phyloP scores from a whole-genome alignment of 768 basidiomycete species.

The Kwoniella sp. region DNA sequence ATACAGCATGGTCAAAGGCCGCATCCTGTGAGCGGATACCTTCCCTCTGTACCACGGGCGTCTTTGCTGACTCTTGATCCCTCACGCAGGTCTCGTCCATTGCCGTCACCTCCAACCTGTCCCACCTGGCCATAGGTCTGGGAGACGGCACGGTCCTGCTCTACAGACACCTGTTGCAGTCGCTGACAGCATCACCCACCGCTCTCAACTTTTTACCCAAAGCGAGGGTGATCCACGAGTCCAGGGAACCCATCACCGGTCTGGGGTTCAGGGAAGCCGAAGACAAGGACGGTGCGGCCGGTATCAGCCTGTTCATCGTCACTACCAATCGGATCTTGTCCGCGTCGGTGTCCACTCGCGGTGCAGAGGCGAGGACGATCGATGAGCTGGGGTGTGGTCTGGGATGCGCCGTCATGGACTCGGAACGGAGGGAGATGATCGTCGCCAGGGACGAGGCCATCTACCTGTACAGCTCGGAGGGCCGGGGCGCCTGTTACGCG shows the following conservation, averaged over 20 bases:
- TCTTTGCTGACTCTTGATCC: neutral
- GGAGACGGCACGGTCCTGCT: slow-evolving; percentile 89
- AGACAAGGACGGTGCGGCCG: slow-evolving; percentile 33
- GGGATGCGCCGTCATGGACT: slow-evolving; percentile 79
- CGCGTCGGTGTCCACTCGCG: slow-evolving; percentile 66
- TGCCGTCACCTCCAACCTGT: slow-evolving; percentile 69
- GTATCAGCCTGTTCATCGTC: slow-evolving; percentile 69
- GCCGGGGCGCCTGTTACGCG: slow-evolving; percentile 76
- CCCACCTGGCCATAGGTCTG: slow-evolving; percentile 87
- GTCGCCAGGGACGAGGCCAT: slow-evolving; percentile 89
- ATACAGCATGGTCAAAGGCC: slow-evolving; percentile 71
- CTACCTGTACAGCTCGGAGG: slow-evolving; percentile 75
- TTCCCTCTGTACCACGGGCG: slow-evolving; percentile 4
- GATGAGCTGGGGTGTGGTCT: slow-evolving; percentile 82
- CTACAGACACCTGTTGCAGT: slow-evolving; percentile 87
- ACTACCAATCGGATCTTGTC: slow-evolving; percentile 75
- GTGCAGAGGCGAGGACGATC: slow-evolving; percentile 62
- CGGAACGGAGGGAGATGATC: slow-evolving; percentile 62
- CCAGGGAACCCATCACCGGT: slow-evolving; percentile 82
- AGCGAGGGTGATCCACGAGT: slow-evolving; percentile 73
- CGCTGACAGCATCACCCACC: slow-evolving; percentile 63
- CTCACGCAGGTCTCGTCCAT: slow-evolving; percentile 64
- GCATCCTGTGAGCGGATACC: slow-evolving; percentile 60
- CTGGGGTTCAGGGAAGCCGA: slow-evolving; percentile 71
- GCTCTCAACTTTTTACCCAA: slow-evolving; percentile 76